Evolutionary conservation across 352 stramenopile genomes (phyloP).

Genomic region (Lagenidium giganteum): DNA sequence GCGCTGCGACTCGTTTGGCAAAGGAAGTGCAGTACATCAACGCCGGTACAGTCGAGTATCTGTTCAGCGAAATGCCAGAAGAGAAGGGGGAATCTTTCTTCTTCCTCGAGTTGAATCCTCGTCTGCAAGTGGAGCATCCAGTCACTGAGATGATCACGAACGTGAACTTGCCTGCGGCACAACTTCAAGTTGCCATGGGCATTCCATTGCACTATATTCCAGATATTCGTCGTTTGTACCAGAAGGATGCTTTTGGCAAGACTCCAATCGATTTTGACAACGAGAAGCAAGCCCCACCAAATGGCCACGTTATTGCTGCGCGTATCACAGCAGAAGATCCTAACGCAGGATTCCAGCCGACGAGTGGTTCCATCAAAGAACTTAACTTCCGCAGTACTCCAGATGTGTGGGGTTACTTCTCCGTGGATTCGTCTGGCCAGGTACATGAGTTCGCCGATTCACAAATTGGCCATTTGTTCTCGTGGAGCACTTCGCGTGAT

Average conservation of each 20-base stretch:
- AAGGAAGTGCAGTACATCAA: constrained; percentile 99
- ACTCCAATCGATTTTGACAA: constrained; percentile 96
- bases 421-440: constrained; percentile 97
- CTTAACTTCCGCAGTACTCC: constrained; percentile 99
- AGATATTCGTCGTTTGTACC: constrained; percentile 97
- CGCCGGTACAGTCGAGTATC: constrained; percentile 99
- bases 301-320: constrained; percentile 97
- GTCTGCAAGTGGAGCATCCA: constrained; percentile 98
- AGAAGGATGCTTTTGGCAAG: constrained; percentile 90
- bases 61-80: constrained; percentile 94
- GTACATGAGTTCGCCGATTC: constrained; percentile 99
- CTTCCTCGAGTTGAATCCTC: constrained; percentile 99
- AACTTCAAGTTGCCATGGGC: constrained; percentile 99
- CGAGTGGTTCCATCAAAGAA: constrained; percentile 96
- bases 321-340: constrained; percentile 99
- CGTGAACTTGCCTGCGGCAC: constrained; percentile 95
- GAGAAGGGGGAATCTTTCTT: constrained; percentile 95
- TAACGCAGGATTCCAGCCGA: constrained; percentile 99
- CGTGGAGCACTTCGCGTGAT: constrained; percentile 93
- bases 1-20: constrained; percentile 94
- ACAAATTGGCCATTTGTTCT: constrained; percentile 99
- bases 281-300: constrained; percentile 67
- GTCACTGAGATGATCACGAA: constrained; percentile 99
- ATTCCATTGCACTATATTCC: constrained; percentile 98
- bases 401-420: constrained; percentile 99